Evolutionary conservation across 331 rosid genomes (phyloP).

Genomic region (Quercus tomentella): DNA sequence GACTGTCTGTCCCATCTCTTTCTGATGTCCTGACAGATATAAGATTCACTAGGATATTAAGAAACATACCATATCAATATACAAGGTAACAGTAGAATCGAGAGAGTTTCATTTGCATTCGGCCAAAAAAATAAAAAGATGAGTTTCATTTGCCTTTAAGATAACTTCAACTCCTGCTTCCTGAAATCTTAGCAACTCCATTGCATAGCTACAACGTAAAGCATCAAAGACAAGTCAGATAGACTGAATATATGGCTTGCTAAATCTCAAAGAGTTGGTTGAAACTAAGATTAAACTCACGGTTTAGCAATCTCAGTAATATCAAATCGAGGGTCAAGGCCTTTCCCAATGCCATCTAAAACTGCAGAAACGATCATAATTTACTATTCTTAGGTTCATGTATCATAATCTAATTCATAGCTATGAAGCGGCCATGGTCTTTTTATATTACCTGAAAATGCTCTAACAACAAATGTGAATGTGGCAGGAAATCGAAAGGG

Average conservation of each 20-base stretch:
- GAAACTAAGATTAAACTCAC: conserved; percentile 52
- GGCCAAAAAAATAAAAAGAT: no score
- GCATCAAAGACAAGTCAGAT: conserved; percentile 26
- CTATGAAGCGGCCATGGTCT: conserved; percentile 11
- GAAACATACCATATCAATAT: conserved; percentile 8
- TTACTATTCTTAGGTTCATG: conserved; percentile 7
- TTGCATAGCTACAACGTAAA: conserved; percentile 66
- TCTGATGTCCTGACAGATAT: conserved; percentile 61
- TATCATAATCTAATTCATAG: neutral
- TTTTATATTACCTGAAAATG: conserved; percentile 73
- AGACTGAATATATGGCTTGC: conserved; percentile 1
- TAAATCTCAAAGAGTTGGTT: neutral
- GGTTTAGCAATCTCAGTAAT: conserved; percentile 98
- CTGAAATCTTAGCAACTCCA: conserved; percentile 89
- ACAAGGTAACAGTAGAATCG: conserved; percentile 7
- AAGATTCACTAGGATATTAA: conserved; percentile 27
- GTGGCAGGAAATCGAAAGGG: conserved; percentile 99
- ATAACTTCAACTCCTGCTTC: conserved; percentile 97
- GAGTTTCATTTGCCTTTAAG: conserved; percentile 47
- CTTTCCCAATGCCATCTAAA: conserved; percentile 98
- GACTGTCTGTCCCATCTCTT: conserved; percentile 91
- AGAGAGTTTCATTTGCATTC: conserved; percentile 20
- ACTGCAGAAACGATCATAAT: conserved; percentile 39
- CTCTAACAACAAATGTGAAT: conserved; percentile 99
- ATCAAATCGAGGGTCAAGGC: conserved; percentile 91